Evolutionary conservation across 495 filamentous ascomycete species (phyloP).

Genomic region (Talaromyces liani): DNA sequence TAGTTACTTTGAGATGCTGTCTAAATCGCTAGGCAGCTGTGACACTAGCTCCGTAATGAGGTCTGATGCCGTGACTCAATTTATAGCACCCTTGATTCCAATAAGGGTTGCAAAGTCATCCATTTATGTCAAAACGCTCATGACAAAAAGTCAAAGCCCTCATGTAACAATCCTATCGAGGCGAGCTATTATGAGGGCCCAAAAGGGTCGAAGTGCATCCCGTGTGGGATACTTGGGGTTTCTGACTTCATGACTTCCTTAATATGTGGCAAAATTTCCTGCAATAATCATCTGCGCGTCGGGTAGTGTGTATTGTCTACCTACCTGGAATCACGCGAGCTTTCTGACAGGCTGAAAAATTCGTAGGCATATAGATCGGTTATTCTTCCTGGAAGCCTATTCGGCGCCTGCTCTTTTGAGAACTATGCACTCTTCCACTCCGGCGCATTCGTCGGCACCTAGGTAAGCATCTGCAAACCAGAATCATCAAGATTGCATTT

Average conservation of each 20-base stretch:
- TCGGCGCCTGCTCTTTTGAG: too few relatives aligned
- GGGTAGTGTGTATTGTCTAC: neutral
- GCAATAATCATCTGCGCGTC: neutral
- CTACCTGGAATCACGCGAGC: neutral
- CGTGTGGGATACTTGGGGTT: neutral
- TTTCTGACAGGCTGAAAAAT: neutral
- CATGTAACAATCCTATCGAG: neutral
- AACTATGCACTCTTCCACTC: too few relatives aligned
- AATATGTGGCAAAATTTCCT: neutral
- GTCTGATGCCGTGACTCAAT: neutral
- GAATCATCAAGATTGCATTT: too few relatives aligned
- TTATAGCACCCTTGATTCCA: neutral
- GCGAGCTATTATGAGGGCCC: neutral
- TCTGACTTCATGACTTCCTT: neutral
- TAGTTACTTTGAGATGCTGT: too few relatives aligned
- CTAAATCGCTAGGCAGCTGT: neutral
- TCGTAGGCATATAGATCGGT: neutral
- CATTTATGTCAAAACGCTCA: neutral
- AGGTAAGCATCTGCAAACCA: too few relatives aligned
- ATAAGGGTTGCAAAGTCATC: neutral
- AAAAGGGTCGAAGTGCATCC: too few relatives aligned
- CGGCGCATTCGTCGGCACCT: too few relatives aligned
- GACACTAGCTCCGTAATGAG: neutral
- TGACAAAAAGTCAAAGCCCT: neutral
- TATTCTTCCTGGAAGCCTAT: neutral